phyloP scores from a whole-genome alignment of 2,329 filamentous ascomycete genomes.

The Fusarium temperatum region DNA sequence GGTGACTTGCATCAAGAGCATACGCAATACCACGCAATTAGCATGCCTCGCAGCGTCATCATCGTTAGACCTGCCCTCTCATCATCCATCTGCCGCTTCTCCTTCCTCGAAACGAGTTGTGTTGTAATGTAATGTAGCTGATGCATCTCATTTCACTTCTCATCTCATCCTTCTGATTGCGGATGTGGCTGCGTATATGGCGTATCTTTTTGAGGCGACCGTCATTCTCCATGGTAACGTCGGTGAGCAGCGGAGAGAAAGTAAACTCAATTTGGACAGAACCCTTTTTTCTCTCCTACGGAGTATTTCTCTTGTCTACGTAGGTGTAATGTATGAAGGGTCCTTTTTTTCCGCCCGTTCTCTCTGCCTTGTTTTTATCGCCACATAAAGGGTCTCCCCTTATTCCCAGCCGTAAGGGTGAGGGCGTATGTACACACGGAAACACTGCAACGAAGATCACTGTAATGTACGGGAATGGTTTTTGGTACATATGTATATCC shows the following conservation, averaged over 20 bases:
- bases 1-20: constrained; percentile 22
- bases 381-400: constrained; percentile 20
- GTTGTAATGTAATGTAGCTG: not conserved
- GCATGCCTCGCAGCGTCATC: constrained; percentile 18
- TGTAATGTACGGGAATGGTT: not conserved
- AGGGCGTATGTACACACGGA: constrained; percentile 16
- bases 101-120: not conserved
- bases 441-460: constrained; percentile 24
- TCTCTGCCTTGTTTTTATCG: constrained; percentile 4
- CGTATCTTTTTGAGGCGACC: constrained; percentile 1
- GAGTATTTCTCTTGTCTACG: not conserved
- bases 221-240: constrained; percentile 16
- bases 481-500: not conserved
- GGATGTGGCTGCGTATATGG: constrained; percentile 28
- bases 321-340: constrained; percentile 28
- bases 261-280: not conserved
- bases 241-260: constrained; percentile 17
- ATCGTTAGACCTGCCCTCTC: constrained; percentile 4
- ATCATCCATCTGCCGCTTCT: not conserved
- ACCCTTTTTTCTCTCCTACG: not conserved
- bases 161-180: constrained; percentile 7
- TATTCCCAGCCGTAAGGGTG: not conserved
- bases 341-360: not conserved
- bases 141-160: not conserved
- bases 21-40: constrained; percentile 22